phyloP scores from a whole-genome alignment of 805 yeast genomes.

The Wickerhamomyces rabaulensis region DNA sequence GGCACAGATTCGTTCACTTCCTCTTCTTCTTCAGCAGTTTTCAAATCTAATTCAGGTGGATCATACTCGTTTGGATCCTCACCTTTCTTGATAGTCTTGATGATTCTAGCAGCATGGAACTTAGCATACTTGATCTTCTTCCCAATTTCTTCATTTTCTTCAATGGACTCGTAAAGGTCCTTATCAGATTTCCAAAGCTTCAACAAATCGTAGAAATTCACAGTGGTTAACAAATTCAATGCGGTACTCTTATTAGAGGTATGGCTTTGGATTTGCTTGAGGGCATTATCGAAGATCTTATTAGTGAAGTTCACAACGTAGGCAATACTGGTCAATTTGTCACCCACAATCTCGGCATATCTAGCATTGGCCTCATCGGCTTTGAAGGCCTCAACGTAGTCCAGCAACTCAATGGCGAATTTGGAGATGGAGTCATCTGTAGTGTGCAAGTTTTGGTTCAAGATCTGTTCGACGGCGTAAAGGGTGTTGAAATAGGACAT shows the following conservation, averaged over 20 bases:
- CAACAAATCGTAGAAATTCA: constrained; percentile 47
- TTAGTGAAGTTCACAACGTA: constrained; percentile 55
- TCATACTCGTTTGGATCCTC: constrained; percentile 55
- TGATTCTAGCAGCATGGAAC: constrained; percentile 54
- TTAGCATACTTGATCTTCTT: constrained; percentile 54
- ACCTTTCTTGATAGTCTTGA: constrained; percentile 42
- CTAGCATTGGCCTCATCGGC: constrained; percentile 28
- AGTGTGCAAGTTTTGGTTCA: constrained; percentile 55
- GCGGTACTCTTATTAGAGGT: constrained; percentile 42
- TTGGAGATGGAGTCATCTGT: constrained; percentile 48
- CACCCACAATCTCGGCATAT: constrained; percentile 46
- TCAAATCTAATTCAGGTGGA: constrained; percentile 26
- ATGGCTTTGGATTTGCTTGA: constrained; percentile 40
- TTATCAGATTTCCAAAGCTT: constrained; percentile 35
- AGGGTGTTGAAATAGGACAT: constrained; percentile 69
- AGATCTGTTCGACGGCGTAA: constrained; percentile 69
- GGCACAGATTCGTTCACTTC: constrained; percentile 2
- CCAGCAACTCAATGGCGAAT: constrained; percentile 59
- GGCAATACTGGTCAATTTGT: constrained; percentile 51
- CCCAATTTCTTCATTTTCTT: constrained; percentile 27
- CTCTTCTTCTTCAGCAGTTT: constrained; percentile 1
- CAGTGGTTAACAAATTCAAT: constrained; percentile 46
- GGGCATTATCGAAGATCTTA: constrained; percentile 50
- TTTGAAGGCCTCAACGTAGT: constrained; percentile 61
- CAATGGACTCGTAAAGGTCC: constrained; percentile 1